These are phyloP conservation scores for Kluyveromyces marxianus DNA, from an alignment of 1,139 yeast genomes.

Conservation along the genomic window DNA sequence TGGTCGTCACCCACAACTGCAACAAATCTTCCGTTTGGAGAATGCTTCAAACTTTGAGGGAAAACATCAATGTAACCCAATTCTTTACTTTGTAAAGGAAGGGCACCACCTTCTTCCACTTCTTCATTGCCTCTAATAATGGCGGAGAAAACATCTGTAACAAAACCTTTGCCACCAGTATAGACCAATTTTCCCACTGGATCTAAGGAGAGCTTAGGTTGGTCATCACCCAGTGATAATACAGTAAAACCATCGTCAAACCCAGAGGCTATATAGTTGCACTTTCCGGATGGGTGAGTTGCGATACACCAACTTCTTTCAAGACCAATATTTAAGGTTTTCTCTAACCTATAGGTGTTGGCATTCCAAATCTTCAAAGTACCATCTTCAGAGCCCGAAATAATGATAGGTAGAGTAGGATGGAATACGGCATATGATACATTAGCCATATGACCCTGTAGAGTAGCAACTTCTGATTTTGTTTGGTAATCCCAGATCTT, in stretches of 20 bases:
- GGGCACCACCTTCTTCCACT: slow-evolving; percentile 71
- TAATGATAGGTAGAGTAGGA: slow-evolving; percentile 84
- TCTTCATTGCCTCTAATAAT: slow-evolving; percentile 66
- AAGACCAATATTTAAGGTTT: slow-evolving; percentile 80
- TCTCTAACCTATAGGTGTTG: slow-evolving; percentile 77
- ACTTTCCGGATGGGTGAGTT: slow-evolving; percentile 50
- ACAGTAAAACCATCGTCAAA: slow-evolving; percentile 91
- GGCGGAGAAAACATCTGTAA: slow-evolving; percentile 69
- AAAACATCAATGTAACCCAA: slow-evolving; percentile 87
- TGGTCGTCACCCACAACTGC: slow-evolving; percentile 98
- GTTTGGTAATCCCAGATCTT: slow-evolving; percentile 98
- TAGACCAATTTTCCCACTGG: slow-evolving; percentile 83
- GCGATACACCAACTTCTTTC: slow-evolving; percentile 97
- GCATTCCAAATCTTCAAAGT: slow-evolving; percentile 75
- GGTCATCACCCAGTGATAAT: slow-evolving; percentile 84
- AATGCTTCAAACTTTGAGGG: slow-evolving; percentile 80
- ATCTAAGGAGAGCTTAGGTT: slow-evolving; percentile 91
- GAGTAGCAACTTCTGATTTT: slow-evolving; percentile 86
- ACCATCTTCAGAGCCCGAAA: slow-evolving; percentile 81
- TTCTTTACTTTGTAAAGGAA: slow-evolving; percentile 75
- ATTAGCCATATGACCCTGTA: slow-evolving; percentile 89
- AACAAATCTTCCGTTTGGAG: slow-evolving; percentile 96
- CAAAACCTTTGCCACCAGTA: slow-evolving; percentile 55
- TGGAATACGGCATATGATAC: slow-evolving; percentile 97
- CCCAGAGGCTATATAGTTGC: slow-evolving; percentile 79